Evolutionary conservation across 2,329 filamentous ascomycete genomes (phyloP).

Genomic region (Mycosphaerella arachidis): DNA sequence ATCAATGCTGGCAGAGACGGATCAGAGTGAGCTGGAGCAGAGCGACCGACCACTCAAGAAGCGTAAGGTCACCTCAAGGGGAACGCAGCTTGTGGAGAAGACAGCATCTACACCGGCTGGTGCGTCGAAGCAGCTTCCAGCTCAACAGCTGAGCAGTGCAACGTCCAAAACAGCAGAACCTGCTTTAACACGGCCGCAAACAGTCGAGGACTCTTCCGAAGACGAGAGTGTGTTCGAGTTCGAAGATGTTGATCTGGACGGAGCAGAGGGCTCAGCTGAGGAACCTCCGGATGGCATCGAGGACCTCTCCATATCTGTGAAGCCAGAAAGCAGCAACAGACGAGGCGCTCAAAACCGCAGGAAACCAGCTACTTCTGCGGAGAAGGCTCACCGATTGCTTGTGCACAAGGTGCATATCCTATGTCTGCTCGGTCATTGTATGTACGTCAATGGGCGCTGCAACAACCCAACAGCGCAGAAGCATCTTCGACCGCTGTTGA

Average conservation of each 20-base stretch:
- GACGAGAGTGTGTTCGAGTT: conserved; percentile 54
- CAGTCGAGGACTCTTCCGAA: conserved; percentile 28
- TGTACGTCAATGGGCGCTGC: conserved; percentile 79
- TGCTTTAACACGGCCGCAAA: conserved; percentile 18
- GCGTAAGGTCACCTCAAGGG: conserved; percentile 14
- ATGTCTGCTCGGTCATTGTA: conserved; percentile 74
- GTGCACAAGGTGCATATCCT: conserved; percentile 85
- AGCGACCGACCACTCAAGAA: conserved; percentile 27
- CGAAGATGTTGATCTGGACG: conserved; percentile 55
- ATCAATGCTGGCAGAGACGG: conserved; percentile 30
- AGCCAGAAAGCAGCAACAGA: conserved; percentile 26
- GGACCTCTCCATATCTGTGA: conserved; percentile 41
- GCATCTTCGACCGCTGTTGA: conserved; percentile 60
- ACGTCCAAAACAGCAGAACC: not conserved
- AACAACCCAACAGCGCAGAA: conserved; percentile 47
- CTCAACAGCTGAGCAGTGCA: not conserved
- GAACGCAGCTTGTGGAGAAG: not conserved
- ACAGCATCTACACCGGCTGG: not conserved
- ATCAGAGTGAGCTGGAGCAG: conserved; percentile 4
- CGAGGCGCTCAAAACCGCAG: conserved; percentile 38
- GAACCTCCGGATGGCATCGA: conserved; percentile 30
- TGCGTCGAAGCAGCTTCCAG: not conserved
- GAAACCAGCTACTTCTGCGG: conserved; percentile 52
- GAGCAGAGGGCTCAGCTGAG: conserved; percentile 22
- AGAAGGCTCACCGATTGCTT: conserved; percentile 61